Conservation (phyloP, 2,329 filamentous ascomycete genomes). For the Verticillium isaacii region DNA sequence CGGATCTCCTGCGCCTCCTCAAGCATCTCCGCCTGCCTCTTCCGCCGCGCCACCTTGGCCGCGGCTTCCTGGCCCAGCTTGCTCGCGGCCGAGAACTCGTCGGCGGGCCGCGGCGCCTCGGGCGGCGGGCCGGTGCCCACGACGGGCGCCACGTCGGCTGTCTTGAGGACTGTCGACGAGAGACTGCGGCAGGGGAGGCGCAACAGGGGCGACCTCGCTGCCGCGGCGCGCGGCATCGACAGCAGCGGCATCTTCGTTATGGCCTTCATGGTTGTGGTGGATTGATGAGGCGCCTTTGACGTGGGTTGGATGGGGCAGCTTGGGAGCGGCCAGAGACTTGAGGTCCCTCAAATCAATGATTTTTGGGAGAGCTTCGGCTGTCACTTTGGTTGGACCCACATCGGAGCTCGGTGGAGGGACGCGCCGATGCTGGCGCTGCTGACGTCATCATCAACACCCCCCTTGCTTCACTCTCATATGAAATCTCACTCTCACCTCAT, state of each 20-base stretch:
- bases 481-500: background rate
- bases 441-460: background rate
- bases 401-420: background rate
- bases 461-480: background rate
- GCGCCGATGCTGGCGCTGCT: background rate
- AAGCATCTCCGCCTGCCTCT: slow-evolving; percentile 50
- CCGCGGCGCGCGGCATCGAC: slow-evolving; percentile 9
- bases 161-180: slow-evolving; percentile 22
- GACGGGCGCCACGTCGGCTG: slow-evolving; percentile 46
- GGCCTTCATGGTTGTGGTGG: slow-evolving; percentile 32
- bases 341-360: background rate
- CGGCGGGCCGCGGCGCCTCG: slow-evolving; percentile 42
- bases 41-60: slow-evolving; percentile 43
- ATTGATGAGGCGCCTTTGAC: background rate
- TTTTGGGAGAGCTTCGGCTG: background rate
- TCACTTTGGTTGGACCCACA: background rate
- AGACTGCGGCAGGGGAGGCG: slow-evolving; percentile 16
- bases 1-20: slow-evolving; percentile 44
- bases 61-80: slow-evolving; percentile 24
- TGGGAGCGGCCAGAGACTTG: background rate
- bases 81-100: slow-evolving; percentile 24
- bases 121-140: slow-evolving; percentile 57
- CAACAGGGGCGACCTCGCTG: slow-evolving; percentile 21
- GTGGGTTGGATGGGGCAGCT: background rate
- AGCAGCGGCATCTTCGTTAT: slow-evolving; percentile 32